Evolutionary conservation across 805 yeast genomes (phyloP), one percentile per base, ranked within the genome.

Genomic region (Nakazawaea peltata): DNA sequence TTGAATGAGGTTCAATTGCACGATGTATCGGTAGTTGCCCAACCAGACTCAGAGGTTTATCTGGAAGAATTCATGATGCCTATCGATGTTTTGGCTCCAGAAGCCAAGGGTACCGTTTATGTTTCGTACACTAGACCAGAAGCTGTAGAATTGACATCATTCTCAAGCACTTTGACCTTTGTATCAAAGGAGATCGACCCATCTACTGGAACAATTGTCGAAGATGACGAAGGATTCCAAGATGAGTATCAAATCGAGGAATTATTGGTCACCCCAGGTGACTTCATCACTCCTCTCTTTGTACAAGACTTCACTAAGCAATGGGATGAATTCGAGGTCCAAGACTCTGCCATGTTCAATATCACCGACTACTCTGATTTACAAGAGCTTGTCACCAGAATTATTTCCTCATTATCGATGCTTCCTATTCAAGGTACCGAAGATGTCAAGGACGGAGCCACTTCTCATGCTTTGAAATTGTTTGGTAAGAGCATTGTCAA

Each of bases 241-340:
- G 97, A 92, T 57, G 95, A 88, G 59, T 92, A 90, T 59, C 92
- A 81, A 54, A 74, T 92, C 45, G 97, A 86, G 57, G 81, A 80
- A 39, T 65, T 87, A 49, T 76, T 73, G 39, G 54, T 90, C 37
- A 60, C 61, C 6, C 77, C 92, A 8, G 95, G 95, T 25, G 97
- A 87, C 55, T 90, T 77, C 59, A 67, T 86, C 39, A 59, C 65
- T 36, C 94, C 95, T 34, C 67, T 86, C 17, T 85, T 74, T 54
- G 73, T 80, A 43, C 85, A 92, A 28, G 74, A 78, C 59, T 87
- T 87, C 54, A 73, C 80, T 5, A 65, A 71, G 28, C 63, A 73
- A 26, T 86, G 81, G 67, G 95, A 84, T 48, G 85, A 77, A 57
- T 66, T 88, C 44, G 54, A 63, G 41, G 53, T 57, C 43, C 87